Percentiles rank a stretch among this genome's conserved stretches.
Evolutionary conservation across 257 asterid genomes (phyloP).

Genomic region (Cynanchum wilfordii): DNA sequence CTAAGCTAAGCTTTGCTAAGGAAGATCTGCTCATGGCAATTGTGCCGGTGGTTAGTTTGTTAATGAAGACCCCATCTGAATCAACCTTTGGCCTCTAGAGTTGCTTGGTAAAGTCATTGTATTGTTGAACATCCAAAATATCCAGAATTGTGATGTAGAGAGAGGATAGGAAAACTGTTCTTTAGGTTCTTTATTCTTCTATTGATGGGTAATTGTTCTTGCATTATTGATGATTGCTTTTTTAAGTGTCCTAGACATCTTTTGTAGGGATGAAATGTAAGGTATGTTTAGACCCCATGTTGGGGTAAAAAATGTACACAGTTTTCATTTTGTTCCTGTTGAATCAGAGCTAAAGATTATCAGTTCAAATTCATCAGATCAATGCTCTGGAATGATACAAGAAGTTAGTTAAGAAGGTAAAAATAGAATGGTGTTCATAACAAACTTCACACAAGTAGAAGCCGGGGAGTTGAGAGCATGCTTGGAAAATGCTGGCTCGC

Average conservation of each 20-base stretch:
- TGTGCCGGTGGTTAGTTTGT: neutral
- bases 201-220: neutral
- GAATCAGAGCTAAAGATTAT: neutral
- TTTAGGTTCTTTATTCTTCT: neutral
- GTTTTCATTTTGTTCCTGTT: neutral
- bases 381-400: neutral
- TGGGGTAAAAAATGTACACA: neutral
- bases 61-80: neutral
- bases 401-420: neutral
- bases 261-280: neutral
- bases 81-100: neutral
- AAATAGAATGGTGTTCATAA: neutral
- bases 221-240: neutral
- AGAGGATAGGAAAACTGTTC: neutral
- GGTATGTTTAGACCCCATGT: neutral
- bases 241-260: neutral
- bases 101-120: neutral
- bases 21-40: neutral
- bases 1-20: neutral
- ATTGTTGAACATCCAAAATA: neutral
- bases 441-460: neutral
- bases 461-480: neutral
- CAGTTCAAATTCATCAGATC: neutral
- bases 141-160: neutral
- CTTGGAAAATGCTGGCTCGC: too few relatives aligned